Evolutionary conservation across 371 early-diverging fungal genomes (phyloP).

Genomic region (Mucor velutinosus): DNA sequence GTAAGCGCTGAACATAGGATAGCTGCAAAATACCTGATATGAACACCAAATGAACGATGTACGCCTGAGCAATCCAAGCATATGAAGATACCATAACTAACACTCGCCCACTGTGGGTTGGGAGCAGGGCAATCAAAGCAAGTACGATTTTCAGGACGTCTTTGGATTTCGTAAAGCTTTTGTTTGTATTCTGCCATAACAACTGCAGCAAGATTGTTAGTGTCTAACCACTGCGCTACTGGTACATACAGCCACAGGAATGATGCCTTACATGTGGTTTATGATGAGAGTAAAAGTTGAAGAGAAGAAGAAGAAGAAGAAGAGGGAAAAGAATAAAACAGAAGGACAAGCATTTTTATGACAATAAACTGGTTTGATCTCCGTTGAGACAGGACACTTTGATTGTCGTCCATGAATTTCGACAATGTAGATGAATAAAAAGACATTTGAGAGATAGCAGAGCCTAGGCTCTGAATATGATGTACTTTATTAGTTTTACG

Average conservation of each 20-base stretch:
- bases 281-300: not conserved
- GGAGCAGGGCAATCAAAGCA: slow-evolving; percentile 87
- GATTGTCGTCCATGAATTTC: not conserved
- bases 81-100: slow-evolving; percentile 95
- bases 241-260: not conserved
- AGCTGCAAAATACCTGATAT: slow-evolving; percentile 64
- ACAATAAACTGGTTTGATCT: not conserved
- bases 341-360: not conserved
- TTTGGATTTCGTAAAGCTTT: slow-evolving; percentile 70
- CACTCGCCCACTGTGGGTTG: slow-evolving; percentile 94
- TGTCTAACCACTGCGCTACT: not conserved
- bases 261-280: not conserved
- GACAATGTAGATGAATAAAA: not conserved
- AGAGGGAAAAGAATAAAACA: not conserved
- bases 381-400: not conserved
- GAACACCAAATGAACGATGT: slow-evolving; percentile 94
- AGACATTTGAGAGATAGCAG: not conserved
- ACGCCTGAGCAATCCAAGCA: slow-evolving; percentile 96
- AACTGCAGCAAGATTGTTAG: not conserved
- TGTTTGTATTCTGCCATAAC: slow-evolving; percentile 62
- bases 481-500: not conserved
- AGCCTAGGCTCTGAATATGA: not conserved
- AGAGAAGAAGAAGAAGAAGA: not conserved
- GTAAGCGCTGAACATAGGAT: not conserved
- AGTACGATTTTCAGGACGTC: slow-evolving; percentile 69